These are phyloP conservation scores for Plasmodium vinckei DNA, from an alignment of 169 alveolate genomes.

Conservation along the genomic window DNA sequence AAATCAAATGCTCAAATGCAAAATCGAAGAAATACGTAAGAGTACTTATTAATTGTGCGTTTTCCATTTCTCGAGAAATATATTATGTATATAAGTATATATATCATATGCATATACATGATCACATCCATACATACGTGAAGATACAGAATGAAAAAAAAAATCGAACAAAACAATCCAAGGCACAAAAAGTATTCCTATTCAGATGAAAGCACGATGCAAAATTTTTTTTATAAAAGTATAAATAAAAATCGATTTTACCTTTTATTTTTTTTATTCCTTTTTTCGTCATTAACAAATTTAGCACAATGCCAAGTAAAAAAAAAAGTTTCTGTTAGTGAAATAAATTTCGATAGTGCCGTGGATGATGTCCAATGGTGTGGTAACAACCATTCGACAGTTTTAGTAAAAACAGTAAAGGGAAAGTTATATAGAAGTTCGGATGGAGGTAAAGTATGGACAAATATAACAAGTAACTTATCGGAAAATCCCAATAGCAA, in stretches of 20 bases:
- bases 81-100: slow-evolving; percentile 1
- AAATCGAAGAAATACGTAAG: background rate
- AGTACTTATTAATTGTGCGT: background rate
- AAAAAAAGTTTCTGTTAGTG: slow-evolving; percentile 91
- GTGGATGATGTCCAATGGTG: slow-evolving; percentile 90
- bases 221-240: slow-evolving; percentile 15
- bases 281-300: slow-evolving; percentile 30
- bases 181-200: slow-evolving; percentile 10
- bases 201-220: slow-evolving; percentile 42
- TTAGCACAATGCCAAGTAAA: slow-evolving; percentile 75
- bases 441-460: slow-evolving; percentile 90
- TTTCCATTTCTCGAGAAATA: background rate
- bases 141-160: slow-evolving; percentile 54
- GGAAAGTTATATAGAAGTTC: slow-evolving; percentile 88
- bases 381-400: slow-evolving; percentile 87
- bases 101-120: slow-evolving; percentile 9
- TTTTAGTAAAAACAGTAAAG: slow-evolving; percentile 86
- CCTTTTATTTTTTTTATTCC: slow-evolving; percentile 20
- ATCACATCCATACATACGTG: background rate
- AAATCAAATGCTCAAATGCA: slow-evolving; percentile 1
- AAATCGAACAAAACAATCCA: slow-evolving; percentile 3
- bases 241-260: slow-evolving; percentile 14
- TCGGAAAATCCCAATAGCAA: slow-evolving; percentile 64
- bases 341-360: slow-evolving; percentile 88
- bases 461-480: slow-evolving; percentile 85